These are phyloP conservation scores for Trametes sanguinea DNA, from an alignment of 768 basidiomycete genomes.

Conservation along the genomic window DNA sequence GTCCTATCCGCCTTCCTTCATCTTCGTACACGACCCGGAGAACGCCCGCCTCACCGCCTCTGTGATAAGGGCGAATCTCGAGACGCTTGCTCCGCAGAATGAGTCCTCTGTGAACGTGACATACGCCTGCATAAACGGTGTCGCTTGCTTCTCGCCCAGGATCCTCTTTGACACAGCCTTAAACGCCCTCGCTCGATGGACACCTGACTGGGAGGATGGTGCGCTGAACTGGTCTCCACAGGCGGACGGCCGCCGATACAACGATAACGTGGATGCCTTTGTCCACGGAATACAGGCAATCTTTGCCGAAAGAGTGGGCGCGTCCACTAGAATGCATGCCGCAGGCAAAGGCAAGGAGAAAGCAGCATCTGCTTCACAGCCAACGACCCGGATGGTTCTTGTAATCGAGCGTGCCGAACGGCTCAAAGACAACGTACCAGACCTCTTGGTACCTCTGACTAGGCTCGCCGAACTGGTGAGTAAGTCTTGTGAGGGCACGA, in stretches of 20 bases:
- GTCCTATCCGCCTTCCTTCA: constrained; percentile 57
- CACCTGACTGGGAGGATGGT: constrained; percentile 59
- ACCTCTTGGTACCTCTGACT: constrained; percentile 68
- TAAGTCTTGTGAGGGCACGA: neutral
- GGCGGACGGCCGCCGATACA: constrained; percentile 47
- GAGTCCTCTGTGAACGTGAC: constrained; percentile 31
- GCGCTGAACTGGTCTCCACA: constrained; percentile 55
- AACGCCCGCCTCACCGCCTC: constrained; percentile 48
- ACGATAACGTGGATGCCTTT: constrained; percentile 68
- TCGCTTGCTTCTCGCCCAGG: constrained; percentile 61
- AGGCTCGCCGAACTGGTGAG: constrained; percentile 72
- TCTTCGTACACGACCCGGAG: constrained; percentile 63
- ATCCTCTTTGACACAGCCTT: constrained; percentile 68
- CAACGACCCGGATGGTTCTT: constrained; percentile 52
- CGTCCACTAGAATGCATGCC: neutral
- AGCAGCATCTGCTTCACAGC: constrained; percentile 25
- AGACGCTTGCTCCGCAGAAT: constrained; percentile 23
- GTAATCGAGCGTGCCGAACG: constrained; percentile 70
- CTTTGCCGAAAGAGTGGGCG: neutral
- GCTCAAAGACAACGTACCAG: constrained; percentile 60
- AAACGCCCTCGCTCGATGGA: constrained; percentile 59
- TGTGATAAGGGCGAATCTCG: constrained; percentile 44
- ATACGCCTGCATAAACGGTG: constrained; percentile 53
- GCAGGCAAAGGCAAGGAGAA: constrained; percentile 37
- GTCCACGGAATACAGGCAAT: constrained; percentile 60